Evolutionary conservation across 371 early-diverging fungal species (phyloP).

Genomic region (Rhizopus arrhizus): DNA sequence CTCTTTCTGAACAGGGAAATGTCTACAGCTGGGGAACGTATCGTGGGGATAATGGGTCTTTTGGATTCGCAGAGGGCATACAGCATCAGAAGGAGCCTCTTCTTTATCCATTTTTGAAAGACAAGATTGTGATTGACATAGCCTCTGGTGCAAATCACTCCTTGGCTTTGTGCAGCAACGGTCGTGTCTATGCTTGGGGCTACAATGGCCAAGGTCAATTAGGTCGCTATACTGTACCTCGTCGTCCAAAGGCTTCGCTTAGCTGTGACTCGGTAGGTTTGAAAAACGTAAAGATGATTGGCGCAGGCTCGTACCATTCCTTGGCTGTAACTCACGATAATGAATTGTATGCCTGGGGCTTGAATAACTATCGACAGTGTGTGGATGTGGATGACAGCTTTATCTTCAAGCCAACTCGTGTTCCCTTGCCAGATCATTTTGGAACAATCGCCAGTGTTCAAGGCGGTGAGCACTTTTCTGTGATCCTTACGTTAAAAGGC

Average conservation of each 20-base stretch:
- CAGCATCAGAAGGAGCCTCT: slow-evolving; percentile 68
- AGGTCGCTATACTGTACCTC: slow-evolving; percentile 80
- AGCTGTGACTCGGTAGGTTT: slow-evolving; percentile 58
- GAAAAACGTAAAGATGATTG: slow-evolving; percentile 67
- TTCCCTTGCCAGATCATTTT: slow-evolving; percentile 52
- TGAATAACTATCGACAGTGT: slow-evolving; percentile 95
- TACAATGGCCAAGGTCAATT: slow-evolving; percentile 91
- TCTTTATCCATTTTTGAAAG: slow-evolving; percentile 46
- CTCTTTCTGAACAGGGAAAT: slow-evolving; percentile 79
- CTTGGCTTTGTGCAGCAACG: slow-evolving; percentile 74
- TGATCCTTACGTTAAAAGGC: slow-evolving; percentile 77
- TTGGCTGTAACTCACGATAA: slow-evolving; percentile 74
- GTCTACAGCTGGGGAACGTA: slow-evolving; percentile 98
- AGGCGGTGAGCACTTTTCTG: slow-evolving; percentile 90
- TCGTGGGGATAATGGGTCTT: slow-evolving; percentile 67
- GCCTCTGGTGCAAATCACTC: slow-evolving; percentile 92
- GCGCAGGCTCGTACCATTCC: slow-evolving; percentile 86
- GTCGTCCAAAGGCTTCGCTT: slow-evolving; percentile 63
- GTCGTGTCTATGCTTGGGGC: slow-evolving; percentile 91
- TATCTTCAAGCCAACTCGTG: slow-evolving; percentile 51
- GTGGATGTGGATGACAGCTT: slow-evolving; percentile 59
- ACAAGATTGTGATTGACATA: slow-evolving; percentile 70
- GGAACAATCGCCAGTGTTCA: slow-evolving; percentile 55
- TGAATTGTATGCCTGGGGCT: slow-evolving; percentile 85
- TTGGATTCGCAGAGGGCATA: slow-evolving; percentile 67